These are phyloP conservation scores for Aspergillus aculeatinus DNA, from an alignment of 2,329 filamentous ascomycete genomes.

Conservation along the genomic window DNA sequence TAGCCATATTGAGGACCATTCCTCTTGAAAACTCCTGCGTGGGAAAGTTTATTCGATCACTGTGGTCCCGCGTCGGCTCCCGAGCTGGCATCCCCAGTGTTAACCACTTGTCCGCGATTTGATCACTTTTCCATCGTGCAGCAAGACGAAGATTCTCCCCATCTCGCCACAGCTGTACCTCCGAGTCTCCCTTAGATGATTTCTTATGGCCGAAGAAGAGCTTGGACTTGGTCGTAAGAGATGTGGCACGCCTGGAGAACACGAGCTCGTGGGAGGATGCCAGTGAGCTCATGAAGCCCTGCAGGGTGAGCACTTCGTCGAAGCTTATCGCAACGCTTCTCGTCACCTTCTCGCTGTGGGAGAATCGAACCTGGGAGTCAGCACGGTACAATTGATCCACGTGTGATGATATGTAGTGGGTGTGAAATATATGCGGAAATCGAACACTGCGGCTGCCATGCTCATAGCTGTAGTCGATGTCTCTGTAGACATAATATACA, in stretches of 20 bases:
- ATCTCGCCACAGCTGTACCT: constrained; percentile 32
- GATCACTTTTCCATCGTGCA: constrained; percentile 27
- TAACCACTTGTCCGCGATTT: constrained; percentile 31
- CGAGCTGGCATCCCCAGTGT: constrained; percentile 24
- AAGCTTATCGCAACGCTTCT: constrained; percentile 22
- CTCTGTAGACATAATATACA: constrained; percentile 31
- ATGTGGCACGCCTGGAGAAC: constrained; percentile 28
- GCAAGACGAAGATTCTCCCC: constrained; percentile 25
- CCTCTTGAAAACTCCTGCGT: constrained; percentile 24
- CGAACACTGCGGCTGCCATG: constrained; percentile 24
- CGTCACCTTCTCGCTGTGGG: constrained; percentile 30
- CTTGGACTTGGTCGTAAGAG: constrained; percentile 27
- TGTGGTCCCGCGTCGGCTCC: constrained; percentile 22
- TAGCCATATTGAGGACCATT: constrained; percentile 28
- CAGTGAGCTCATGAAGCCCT: constrained; percentile 29
- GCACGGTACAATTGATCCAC: constrained; percentile 30
- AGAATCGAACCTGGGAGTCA: constrained; percentile 26
- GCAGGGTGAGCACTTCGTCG: constrained; percentile 17
- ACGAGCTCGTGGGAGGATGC: constrained; percentile 27
- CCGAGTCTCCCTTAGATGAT: constrained; percentile 27
- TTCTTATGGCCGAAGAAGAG: constrained; percentile 23
- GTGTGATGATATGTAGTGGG: constrained; percentile 33
- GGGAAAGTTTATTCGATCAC: constrained; percentile 20
- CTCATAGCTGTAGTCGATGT: constrained; percentile 30
- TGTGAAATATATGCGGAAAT: constrained; percentile 27